Conservation (phyloP, 352 stramenopile species). For the Pythium rishiriense region DNA sequence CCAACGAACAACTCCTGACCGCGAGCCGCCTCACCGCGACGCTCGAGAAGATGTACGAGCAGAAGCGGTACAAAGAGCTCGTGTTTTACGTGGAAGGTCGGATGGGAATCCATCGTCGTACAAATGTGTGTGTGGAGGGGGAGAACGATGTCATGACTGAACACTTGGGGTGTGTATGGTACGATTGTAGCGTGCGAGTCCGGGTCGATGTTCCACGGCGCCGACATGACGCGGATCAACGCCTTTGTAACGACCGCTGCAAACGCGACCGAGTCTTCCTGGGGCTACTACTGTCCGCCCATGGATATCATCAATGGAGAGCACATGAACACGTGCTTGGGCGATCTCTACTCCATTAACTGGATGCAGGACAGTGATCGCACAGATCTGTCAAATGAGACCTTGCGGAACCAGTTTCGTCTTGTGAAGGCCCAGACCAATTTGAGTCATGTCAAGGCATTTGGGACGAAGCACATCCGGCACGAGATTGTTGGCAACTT, state of each 20-base stretch:
- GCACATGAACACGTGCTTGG: slow-evolving; percentile 77
- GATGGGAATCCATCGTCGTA: not conserved
- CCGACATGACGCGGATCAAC: slow-evolving; percentile 79
- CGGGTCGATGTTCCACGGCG: slow-evolving; percentile 87
- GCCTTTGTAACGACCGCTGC: slow-evolving; percentile 89
- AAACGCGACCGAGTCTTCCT: slow-evolving; percentile 87
- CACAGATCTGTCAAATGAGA: slow-evolving; percentile 76
- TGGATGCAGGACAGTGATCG: slow-evolving; percentile 92
- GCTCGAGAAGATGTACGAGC: slow-evolving; percentile 77
- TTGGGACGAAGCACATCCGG: slow-evolving; percentile 54
- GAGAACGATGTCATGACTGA: not conserved
- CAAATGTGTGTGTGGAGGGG: not conserved
- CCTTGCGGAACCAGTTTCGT: slow-evolving; percentile 74
- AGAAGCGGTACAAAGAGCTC: slow-evolving; percentile 90
- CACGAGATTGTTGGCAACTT: slow-evolving; percentile 86
- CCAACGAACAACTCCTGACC: slow-evolving; percentile 69
- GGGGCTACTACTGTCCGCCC: slow-evolving; percentile 87
- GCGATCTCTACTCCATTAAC: slow-evolving; percentile 90
- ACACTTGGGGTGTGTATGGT: not conserved
- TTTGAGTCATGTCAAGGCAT: slow-evolving; percentile 83
- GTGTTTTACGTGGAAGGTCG: slow-evolving; percentile 90
- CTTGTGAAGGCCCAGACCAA: slow-evolving; percentile 72
- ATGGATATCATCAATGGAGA: slow-evolving; percentile 72
- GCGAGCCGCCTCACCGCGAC: slow-evolving; percentile 62
- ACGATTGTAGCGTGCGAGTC: slow-evolving; percentile 77